Evolutionary conservation across 768 basidiomycete species (phyloP).

Genomic region (Auriscalpium microsporum): DNA sequence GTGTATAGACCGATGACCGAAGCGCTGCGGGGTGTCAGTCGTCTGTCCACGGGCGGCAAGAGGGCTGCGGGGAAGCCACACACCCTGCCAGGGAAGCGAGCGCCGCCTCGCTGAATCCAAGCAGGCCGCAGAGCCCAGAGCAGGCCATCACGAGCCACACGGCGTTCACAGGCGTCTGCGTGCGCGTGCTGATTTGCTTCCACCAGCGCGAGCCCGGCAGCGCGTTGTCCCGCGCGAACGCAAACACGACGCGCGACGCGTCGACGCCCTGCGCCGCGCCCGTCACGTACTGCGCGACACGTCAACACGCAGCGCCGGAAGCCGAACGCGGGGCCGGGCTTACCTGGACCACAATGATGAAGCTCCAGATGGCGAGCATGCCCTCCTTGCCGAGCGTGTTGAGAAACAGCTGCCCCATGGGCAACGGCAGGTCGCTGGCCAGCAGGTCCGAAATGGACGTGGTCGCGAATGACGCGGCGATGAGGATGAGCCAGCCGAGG

Average conservation of each 20-base stretch:
- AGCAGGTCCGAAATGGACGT: slow-evolving; percentile 45
- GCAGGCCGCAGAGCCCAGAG: slow-evolving; percentile 48
- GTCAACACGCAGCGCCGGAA: slow-evolving; percentile 17
- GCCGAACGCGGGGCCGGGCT: not conserved
- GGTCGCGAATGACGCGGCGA: slow-evolving; percentile 59
- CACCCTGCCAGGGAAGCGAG: slow-evolving; percentile 64
- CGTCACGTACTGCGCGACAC: slow-evolving; percentile 45
- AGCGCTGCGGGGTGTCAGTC: slow-evolving; percentile 31
- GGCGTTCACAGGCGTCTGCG: slow-evolving; percentile 66
- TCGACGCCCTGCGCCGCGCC: slow-evolving; percentile 71
- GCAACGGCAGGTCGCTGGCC: slow-evolving; percentile 42
- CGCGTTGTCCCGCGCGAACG: slow-evolving; percentile 67
- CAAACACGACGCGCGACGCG: slow-evolving; percentile 68
- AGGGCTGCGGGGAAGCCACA: not conserved
- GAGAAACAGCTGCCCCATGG: slow-evolving; percentile 67
- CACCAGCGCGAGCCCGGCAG: slow-evolving; percentile 65
- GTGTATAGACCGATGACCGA: slow-evolving; percentile 66
- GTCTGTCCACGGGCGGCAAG: not conserved
- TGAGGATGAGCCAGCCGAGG: slow-evolving; percentile 58
- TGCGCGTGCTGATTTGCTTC: slow-evolving; percentile 50
- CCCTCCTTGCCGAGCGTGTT: slow-evolving; percentile 57
- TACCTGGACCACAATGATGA: slow-evolving; percentile 57
- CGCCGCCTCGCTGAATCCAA: slow-evolving; percentile 59
- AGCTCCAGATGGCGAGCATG: slow-evolving; percentile 66
- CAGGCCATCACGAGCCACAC: slow-evolving; percentile 64